These are phyloP conservation scores for Fusarium stilboides DNA, from an alignment of 2,329 filamentous ascomycete genomes.

Conservation along the genomic window DNA sequence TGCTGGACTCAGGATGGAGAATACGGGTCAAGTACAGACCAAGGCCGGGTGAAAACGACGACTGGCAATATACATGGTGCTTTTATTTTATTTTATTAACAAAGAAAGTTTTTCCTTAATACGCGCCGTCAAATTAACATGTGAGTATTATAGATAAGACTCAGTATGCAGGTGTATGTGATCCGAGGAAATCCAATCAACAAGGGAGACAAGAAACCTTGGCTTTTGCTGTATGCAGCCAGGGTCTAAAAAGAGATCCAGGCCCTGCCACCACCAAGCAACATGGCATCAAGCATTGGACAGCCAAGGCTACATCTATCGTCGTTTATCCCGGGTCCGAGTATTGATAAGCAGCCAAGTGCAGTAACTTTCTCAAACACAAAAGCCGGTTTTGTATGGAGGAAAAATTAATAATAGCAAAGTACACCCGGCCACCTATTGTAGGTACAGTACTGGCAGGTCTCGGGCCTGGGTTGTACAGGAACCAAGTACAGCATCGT, in stretches of 20 bases:
- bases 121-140: constrained; percentile 19
- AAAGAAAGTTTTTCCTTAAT: constrained; percentile 12
- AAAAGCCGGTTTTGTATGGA: constrained; percentile 40
- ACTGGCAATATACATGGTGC: constrained; percentile 7
- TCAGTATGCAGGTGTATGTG: not conserved
- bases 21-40: constrained; percentile 14
- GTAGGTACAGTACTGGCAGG: not conserved
- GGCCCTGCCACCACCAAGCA: constrained; percentile 29
- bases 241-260: constrained; percentile 43
- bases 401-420: constrained; percentile 19
- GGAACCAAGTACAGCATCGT: constrained; percentile 31
- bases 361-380: constrained; percentile 13
- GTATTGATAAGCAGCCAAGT: constrained; percentile 26
- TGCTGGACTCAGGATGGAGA: constrained; percentile 22
- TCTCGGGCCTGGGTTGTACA: constrained; percentile 21
- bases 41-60: constrained; percentile 19
- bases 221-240: constrained; percentile 36
- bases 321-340: not conserved
- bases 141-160: constrained; percentile 8
- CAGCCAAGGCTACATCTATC: constrained; percentile 8
- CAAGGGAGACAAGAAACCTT: constrained; percentile 21
- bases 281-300: constrained; percentile 29
- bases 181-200: constrained; percentile 24
- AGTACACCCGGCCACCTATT: not conserved
- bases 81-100: constrained; percentile 22